phyloP scores from a whole-genome alignment of 2,329 filamentous ascomycete genomes.

The Aureobasidium uvarum region DNA sequence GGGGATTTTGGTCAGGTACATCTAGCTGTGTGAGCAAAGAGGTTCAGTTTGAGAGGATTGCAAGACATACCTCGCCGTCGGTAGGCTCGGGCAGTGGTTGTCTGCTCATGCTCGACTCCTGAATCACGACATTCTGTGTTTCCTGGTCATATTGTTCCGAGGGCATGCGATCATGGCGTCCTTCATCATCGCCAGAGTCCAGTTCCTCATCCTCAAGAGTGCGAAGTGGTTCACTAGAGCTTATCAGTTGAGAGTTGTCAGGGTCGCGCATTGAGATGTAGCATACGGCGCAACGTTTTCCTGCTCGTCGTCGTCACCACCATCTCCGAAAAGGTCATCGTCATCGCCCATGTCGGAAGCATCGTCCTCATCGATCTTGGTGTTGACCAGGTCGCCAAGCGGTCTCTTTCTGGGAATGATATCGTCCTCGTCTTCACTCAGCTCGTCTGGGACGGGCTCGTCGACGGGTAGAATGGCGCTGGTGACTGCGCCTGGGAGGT shows the following conservation, averaged over 20 bases:
- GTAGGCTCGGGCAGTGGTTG: slow-evolving; percentile 69
- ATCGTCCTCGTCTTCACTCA: slow-evolving; percentile 31
- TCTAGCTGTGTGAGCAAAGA: slow-evolving; percentile 44
- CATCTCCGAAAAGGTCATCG: slow-evolving; percentile 51
- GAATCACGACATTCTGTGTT: slow-evolving; percentile 52
- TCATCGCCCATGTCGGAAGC: slow-evolving; percentile 40
- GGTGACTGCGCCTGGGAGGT: slow-evolving; percentile 32
- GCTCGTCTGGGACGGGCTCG: slow-evolving; percentile 29
- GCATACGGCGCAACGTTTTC: slow-evolving; percentile 32
- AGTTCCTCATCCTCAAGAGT: slow-evolving; percentile 62
- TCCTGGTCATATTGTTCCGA: slow-evolving; percentile 50
- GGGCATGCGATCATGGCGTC: slow-evolving; percentile 61
- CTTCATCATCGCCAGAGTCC: slow-evolving; percentile 62
- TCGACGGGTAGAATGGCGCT: slow-evolving; percentile 36
- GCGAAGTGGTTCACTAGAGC: slow-evolving; percentile 37
- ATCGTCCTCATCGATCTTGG: slow-evolving; percentile 30
- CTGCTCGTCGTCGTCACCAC: slow-evolving; percentile 38
- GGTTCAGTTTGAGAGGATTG: not conserved
- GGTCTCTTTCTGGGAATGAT: slow-evolving; percentile 31
- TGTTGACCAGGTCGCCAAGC: slow-evolving; percentile 27
- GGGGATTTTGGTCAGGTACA: slow-evolving; percentile 69
- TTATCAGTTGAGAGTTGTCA: not conserved
- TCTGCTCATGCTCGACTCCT: slow-evolving; percentile 64
- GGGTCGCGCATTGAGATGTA: not conserved
- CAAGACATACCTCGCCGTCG: slow-evolving; percentile 61